Percentiles rank a stretch among this genome's conserved stretches.
Evolutionary conservation across 2,329 filamentous ascomycete species (phyloP).

Genomic region (Aureobasidium leucospermi): DNA sequence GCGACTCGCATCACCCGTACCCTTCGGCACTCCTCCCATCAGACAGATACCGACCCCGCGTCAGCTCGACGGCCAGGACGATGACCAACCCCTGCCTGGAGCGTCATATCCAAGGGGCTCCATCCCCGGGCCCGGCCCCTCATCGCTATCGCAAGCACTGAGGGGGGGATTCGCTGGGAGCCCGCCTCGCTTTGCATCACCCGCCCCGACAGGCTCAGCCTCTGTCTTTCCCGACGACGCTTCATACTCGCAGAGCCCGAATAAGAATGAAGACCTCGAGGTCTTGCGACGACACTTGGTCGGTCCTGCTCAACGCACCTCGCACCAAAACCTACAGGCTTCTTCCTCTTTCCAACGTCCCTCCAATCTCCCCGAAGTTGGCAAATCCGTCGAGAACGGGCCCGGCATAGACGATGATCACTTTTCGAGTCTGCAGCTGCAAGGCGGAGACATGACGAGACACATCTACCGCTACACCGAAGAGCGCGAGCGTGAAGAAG

Average conservation of each 20-base stretch:
- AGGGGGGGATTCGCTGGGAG: conserved; percentile 65
- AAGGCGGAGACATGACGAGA: conserved; percentile 89
- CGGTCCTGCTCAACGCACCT: conserved; percentile 47
- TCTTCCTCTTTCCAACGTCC: conserved; percentile 21
- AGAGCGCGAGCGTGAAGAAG: conserved; percentile 74
- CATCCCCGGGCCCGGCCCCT: conserved; percentile 70
- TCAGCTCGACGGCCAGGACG: conserved; percentile 34
- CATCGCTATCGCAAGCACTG: conserved; percentile 81
- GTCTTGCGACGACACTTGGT: conserved; percentile 86
- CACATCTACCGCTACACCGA: conserved; percentile 97
- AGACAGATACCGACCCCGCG: conserved; percentile 45
- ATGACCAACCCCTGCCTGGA: conserved; percentile 55
- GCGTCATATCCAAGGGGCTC: conserved; percentile 43
- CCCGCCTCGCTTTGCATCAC: conserved; percentile 58
- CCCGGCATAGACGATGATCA: conserved; percentile 50
- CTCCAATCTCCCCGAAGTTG: conserved; percentile 20
- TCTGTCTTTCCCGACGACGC: conserved; percentile 33
- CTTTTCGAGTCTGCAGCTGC: conserved; percentile 86
- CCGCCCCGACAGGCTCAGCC: conserved; percentile 46
- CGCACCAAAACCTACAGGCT: conserved; percentile 25
- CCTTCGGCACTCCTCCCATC: conserved; percentile 40
- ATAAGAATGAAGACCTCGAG: conserved; percentile 78
- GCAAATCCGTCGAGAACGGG: conserved; percentile 20
- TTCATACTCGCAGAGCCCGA: conserved; percentile 48
- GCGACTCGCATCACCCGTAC: conserved; percentile 49